Conservation (phyloP, 495 filamentous ascomycete species). For the Astrocystis sublimbata region DNA sequence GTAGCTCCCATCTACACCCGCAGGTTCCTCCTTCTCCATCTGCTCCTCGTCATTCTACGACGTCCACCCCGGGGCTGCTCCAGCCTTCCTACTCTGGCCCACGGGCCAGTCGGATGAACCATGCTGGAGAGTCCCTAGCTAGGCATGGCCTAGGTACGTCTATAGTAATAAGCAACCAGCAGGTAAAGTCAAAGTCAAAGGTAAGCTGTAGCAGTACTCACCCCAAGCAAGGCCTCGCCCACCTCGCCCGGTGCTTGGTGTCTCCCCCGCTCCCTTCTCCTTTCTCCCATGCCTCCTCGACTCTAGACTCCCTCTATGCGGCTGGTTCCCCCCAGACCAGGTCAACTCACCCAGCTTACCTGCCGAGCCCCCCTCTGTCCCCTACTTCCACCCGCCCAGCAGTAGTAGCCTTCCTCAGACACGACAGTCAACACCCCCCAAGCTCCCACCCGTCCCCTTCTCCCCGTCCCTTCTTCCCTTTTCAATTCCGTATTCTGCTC, state of each 20-base stretch:
- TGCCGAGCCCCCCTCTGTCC: constrained; percentile 29
- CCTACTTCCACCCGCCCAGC: constrained; percentile 30
- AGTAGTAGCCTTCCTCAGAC: constrained; percentile 32
- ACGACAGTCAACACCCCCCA: constrained; percentile 32
- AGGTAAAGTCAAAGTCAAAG: constrained; percentile 13
- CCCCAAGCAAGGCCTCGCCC: not conserved
- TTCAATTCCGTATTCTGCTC: constrained; percentile 23
- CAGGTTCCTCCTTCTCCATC: constrained; percentile 1
- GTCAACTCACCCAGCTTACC: constrained; percentile 20
- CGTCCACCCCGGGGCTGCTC: constrained; percentile 20
- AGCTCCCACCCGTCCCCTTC: constrained; percentile 30
- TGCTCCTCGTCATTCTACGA: constrained; percentile 5
- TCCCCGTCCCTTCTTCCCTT: constrained; percentile 27
- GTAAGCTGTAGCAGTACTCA: constrained; percentile 1
- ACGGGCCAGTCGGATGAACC: constrained; percentile 17
- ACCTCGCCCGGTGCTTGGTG: constrained; percentile 6
- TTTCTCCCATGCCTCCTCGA: constrained; percentile 14
- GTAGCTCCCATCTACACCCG: constrained; percentile 10
- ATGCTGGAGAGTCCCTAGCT: constrained; percentile 7
- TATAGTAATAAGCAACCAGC: constrained; percentile 12
- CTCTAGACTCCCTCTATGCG: constrained; percentile 13
- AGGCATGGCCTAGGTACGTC: no score
- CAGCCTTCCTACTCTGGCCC: constrained; percentile 14
- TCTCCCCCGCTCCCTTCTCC: constrained; percentile 10
- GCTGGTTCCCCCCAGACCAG: constrained; percentile 10